A percentile compares a stretch with the other conserved stretches of the same genome.
Evolutionary conservation across 2,329 filamentous ascomycete species (phyloP).

Genomic region (Colletotrichum sublineola): DNA sequence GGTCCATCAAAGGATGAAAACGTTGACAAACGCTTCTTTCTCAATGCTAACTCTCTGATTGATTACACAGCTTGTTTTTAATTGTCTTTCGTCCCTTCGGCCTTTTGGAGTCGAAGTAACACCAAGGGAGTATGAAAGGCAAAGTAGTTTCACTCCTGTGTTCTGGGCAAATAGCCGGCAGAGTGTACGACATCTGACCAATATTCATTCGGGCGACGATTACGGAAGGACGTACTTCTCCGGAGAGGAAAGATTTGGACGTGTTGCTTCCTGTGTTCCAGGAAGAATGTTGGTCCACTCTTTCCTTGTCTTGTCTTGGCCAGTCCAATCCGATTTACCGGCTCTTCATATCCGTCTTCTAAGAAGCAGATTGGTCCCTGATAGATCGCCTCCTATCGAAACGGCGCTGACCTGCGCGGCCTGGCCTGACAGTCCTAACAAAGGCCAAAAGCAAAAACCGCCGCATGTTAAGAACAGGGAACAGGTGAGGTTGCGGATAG

Average conservation of each 20-base stretch:
- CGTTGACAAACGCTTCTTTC: background rate
- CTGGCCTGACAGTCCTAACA: background rate
- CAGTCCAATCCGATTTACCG: background rate
- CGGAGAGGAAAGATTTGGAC: background rate
- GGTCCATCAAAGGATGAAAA: background rate
- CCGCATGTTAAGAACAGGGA: conserved; percentile 20
- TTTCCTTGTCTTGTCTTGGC: background rate
- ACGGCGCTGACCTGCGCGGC: conserved; percentile 7
- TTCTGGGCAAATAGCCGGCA: background rate
- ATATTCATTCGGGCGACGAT: background rate
- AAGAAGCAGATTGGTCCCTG: conserved; percentile 1
- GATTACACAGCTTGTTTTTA: background rate
- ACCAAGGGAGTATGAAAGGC: background rate
- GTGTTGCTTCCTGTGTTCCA: background rate
- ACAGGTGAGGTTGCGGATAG: conserved; percentile 7
- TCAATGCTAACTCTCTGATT: background rate
- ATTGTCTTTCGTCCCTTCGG: background rate
- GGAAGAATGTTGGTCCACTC: background rate
- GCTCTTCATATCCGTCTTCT: background rate
- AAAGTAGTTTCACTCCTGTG: background rate
- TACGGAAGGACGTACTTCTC: background rate
- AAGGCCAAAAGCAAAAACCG: conserved; percentile 9
- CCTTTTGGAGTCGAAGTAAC: background rate
- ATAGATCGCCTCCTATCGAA: conserved; percentile 8
- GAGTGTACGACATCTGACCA: conserved; percentile 17